Conservation (phyloP, 2,329 filamentous ascomycete species). For the Curvularia sp. region DNA sequence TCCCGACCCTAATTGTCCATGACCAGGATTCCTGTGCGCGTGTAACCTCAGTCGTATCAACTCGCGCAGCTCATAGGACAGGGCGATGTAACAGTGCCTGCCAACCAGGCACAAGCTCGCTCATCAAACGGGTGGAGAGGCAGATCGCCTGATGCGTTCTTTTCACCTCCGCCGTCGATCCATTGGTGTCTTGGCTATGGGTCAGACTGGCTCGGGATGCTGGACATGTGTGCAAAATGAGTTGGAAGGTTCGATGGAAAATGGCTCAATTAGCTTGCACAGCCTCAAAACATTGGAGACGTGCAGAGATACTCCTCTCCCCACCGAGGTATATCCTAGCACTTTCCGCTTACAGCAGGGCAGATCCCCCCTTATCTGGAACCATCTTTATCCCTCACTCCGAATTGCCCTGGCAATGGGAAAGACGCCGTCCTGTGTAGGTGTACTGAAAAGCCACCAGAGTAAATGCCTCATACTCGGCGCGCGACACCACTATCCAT, state of each 20-base stretch:
- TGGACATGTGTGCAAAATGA: not conserved
- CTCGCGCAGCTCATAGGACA: too few species aligned
- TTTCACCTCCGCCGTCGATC: constrained; percentile 11
- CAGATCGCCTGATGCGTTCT: constrained; percentile 15
- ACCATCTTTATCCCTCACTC: not conserved
- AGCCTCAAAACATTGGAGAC: constrained; percentile 3
- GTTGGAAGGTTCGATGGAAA: not conserved
- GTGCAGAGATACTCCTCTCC: not conserved
- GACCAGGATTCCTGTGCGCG: too few species aligned
- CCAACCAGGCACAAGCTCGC: not conserved
- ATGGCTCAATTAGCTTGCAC: constrained; percentile 14
- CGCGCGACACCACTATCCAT: constrained; percentile 21
- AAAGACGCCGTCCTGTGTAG: not conserved
- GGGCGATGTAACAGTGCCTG: not conserved
- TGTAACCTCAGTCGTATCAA: too few species aligned
- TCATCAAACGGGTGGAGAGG: not conserved
- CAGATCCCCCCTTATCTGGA: not conserved
- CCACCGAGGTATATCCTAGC: not conserved
- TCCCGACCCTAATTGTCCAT: not conserved
- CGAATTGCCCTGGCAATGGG: not conserved
- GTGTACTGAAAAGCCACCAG: not conserved
- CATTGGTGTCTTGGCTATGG: constrained; percentile 9
- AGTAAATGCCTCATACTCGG: constrained; percentile 6
- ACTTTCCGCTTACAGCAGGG: not conserved
- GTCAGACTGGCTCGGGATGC: constrained; percentile 5